These are phyloP conservation scores for Harrya chromipes DNA, from an alignment of 768 basidiomycete genomes.

Conservation along the genomic window DNA sequence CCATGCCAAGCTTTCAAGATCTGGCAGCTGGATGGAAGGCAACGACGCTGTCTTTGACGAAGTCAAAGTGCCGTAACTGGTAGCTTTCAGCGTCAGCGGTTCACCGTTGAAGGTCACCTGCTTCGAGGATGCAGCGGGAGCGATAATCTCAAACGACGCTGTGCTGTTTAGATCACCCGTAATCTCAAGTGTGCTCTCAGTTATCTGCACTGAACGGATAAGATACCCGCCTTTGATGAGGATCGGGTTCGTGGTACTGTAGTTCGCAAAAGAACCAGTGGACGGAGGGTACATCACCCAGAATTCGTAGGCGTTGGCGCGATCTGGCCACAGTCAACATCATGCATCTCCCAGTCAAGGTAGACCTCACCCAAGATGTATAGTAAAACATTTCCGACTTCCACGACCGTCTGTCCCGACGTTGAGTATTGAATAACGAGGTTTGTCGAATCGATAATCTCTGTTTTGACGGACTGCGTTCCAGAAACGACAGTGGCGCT, in stretches of 20 bases:
- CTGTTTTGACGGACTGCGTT: conserved; percentile 34
- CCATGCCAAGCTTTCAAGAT: conserved; percentile 20
- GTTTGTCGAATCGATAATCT: conserved; percentile 32
- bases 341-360: background rate
- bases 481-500: conserved; percentile 21
- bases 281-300: conserved; percentile 46
- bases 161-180: conserved; percentile 45
- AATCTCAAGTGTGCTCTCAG: conserved; percentile 38
- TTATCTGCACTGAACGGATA: conserved; percentile 38
- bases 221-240: conserved; percentile 50
- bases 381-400: conserved; percentile 40
- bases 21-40: conserved; percentile 17
- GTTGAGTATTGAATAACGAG: conserved; percentile 46
- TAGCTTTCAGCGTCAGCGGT: conserved; percentile 31
- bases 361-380: conserved; percentile 42
- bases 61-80: conserved; percentile 42
- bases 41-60: conserved; percentile 12
- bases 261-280: conserved; percentile 32
- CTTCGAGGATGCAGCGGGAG: conserved; percentile 38
- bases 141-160: conserved; percentile 44
- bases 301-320: conserved; percentile 47
- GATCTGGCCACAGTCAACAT: conserved; percentile 34
- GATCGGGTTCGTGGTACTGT: conserved; percentile 41
- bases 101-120: conserved; percentile 44
- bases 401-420: conserved; percentile 44